These are phyloP conservation scores for Leccinum boreale DNA, from an alignment of 768 basidiomycete genomes.

Conservation along the genomic window DNA sequence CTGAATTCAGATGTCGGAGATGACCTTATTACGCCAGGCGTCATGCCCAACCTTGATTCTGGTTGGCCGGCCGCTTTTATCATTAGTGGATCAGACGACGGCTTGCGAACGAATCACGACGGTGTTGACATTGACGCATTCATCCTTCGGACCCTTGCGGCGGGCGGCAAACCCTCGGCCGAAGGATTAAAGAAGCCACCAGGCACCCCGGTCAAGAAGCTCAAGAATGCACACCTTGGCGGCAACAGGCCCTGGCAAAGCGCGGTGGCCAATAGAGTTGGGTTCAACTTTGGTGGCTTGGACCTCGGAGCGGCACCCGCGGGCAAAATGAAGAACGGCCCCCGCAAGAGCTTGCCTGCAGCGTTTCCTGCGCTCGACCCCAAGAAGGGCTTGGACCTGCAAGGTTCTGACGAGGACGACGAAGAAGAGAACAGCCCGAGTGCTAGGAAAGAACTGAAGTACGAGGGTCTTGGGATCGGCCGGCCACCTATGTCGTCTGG, in stretches of 20 bases:
- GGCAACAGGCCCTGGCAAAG: constrained; percentile 77
- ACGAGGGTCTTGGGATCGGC: constrained; percentile 65
- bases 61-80: constrained; percentile 58
- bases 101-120: constrained; percentile 20
- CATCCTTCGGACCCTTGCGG: constrained; percentile 65
- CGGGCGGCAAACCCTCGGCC: constrained; percentile 48
- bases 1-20: constrained; percentile 55
- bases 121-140: constrained; percentile 61
- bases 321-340: constrained; percentile 46
- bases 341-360: constrained; percentile 73
- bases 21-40: constrained; percentile 67
- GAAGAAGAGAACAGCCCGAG: constrained; percentile 66
- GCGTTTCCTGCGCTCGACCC: constrained; percentile 51
- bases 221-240: constrained; percentile 55
- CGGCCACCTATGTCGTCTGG: constrained; percentile 39
- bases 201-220: constrained; percentile 79
- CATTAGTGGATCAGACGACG: constrained; percentile 42
- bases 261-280: constrained; percentile 67
- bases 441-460: constrained; percentile 47
- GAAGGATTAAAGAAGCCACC: constrained; percentile 59
- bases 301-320: constrained; percentile 36
- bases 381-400: constrained; percentile 27
- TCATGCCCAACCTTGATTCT: constrained; percentile 49
- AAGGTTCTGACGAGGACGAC: constrained; percentile 58
- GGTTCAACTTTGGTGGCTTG: constrained; percentile 44